Conservation (phyloP, 2,329 filamentous ascomycete species). For the Phyllosticta paracitricarpa region DNA sequence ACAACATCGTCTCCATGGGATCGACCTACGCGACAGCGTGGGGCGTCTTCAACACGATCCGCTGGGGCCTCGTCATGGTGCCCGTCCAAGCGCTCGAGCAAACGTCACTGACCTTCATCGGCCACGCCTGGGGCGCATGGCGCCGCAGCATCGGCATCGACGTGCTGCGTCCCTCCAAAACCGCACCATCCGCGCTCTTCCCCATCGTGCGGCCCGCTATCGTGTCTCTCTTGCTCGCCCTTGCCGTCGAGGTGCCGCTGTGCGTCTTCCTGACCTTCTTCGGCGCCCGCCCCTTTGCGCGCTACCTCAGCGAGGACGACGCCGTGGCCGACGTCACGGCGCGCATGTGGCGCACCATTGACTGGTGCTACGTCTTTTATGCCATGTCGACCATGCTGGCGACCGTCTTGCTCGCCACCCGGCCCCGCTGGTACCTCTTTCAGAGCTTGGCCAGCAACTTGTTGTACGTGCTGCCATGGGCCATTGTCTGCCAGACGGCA, state of each 20-base stretch:
- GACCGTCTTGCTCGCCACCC: conserved; percentile 52
- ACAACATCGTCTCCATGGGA: conserved; percentile 53
- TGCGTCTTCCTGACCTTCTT: conserved; percentile 52
- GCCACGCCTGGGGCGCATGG: conserved; percentile 54
- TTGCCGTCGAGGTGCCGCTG: conserved; percentile 51
- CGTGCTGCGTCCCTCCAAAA: neutral
- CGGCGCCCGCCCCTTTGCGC: conserved; percentile 51
- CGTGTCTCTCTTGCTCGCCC: conserved; percentile 42
- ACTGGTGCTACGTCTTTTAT: conserved; percentile 60
- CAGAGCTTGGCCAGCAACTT: conserved; percentile 59
- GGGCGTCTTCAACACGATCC: conserved; percentile 64
- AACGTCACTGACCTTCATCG: conserved; percentile 54
- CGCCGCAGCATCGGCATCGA: conserved; percentile 24
- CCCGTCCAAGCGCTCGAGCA: conserved; percentile 58
- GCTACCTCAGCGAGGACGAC: conserved; percentile 49
- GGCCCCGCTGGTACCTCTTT: conserved; percentile 56
- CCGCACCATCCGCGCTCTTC: conserved; percentile 13
- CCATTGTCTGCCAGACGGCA: conserved; percentile 44
- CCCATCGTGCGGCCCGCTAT: conserved; percentile 45
- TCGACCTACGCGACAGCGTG: conserved; percentile 60
- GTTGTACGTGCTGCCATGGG: conserved; percentile 61
- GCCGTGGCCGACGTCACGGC: conserved; percentile 50
- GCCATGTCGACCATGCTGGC: conserved; percentile 56
- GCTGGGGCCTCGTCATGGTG: conserved; percentile 67
- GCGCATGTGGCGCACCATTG: conserved; percentile 50